Percentiles rank a stretch among this genome's conserved stretches.
Conservation (phyloP, 768 basidiomycete genomes). For the Xerocomellus intermedius region DNA sequence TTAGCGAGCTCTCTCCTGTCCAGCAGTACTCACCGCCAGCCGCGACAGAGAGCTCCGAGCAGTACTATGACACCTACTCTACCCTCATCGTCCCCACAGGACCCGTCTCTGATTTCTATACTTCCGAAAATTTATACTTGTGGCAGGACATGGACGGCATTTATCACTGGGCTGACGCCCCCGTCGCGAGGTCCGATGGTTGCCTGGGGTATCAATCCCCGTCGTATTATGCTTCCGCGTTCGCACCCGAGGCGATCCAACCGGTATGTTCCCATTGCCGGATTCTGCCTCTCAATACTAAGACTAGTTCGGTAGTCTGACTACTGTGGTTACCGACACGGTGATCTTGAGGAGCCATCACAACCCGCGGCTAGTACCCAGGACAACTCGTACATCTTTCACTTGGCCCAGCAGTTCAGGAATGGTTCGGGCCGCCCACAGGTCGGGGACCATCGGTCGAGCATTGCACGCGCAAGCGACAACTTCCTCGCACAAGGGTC, state of each 20-base stretch:
- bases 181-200: slow-evolving; percentile 25
- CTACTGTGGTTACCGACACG: slow-evolving; percentile 18
- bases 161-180: slow-evolving; percentile 30
- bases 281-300: slow-evolving; percentile 1
- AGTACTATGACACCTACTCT: slow-evolving; percentile 22
- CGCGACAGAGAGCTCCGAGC: slow-evolving; percentile 16
- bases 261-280: slow-evolving; percentile 14
- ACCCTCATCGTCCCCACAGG: slow-evolving; percentile 16
- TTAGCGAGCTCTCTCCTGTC: slow-evolving; percentile 23
- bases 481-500: slow-evolving; percentile 33
- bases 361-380: slow-evolving; percentile 11
- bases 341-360: slow-evolving; percentile 12
- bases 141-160: slow-evolving; percentile 28
- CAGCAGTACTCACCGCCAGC: slow-evolving; percentile 10
- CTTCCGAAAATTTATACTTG: slow-evolving; percentile 28
- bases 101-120: slow-evolving; percentile 21
- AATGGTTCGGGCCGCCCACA: slow-evolving; percentile 20
- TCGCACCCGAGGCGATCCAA: slow-evolving; percentile 15
- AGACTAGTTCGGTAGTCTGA: slow-evolving; percentile 12
- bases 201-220: slow-evolving; percentile 19
- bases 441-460: slow-evolving; percentile 31
- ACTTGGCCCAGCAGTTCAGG: slow-evolving; percentile 25
- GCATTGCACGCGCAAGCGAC: slow-evolving; percentile 34
- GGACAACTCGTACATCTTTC: slow-evolving; percentile 20
- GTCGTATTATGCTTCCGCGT: slow-evolving; percentile 12